Evolutionary conservation across 2,329 filamentous ascomycete genomes (phyloP).

Genomic region (Fusarium oxysporum): DNA sequence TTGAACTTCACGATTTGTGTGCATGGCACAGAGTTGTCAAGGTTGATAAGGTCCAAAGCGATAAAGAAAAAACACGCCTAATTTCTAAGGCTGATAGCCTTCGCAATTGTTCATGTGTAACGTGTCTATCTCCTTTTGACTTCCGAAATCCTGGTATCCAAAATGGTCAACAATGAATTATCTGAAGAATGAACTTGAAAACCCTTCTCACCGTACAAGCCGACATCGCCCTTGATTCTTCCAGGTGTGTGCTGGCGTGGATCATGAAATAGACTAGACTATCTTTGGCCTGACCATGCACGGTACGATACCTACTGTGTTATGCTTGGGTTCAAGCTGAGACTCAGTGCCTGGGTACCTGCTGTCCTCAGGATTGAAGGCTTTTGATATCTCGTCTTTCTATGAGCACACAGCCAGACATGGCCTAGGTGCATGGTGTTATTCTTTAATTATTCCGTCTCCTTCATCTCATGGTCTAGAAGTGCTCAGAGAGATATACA

Average conservation of each 20-base stretch:
- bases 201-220: slow-evolving; percentile 23
- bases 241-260: slow-evolving; percentile 26
- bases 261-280: slow-evolving; percentile 25
- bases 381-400: slow-evolving; percentile 28
- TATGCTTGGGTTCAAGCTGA: slow-evolving; percentile 25
- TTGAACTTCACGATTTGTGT: background rate
- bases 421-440: background rate
- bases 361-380: background rate
- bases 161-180: background rate
- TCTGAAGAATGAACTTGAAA: slow-evolving; percentile 3
- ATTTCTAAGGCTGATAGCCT: background rate
- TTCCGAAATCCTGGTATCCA: background rate
- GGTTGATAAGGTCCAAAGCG: background rate
- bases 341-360: slow-evolving; percentile 16
- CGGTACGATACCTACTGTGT: slow-evolving; percentile 34
- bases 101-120: background rate
- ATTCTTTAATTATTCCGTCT: slow-evolving; percentile 31
- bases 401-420: background rate
- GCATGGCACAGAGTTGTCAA: background rate
- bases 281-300: slow-evolving; percentile 1
- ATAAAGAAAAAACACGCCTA: background rate
- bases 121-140: background rate
- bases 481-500: slow-evolving; percentile 13
- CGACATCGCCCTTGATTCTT: slow-evolving; percentile 32
- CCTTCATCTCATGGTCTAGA: slow-evolving; percentile 14